These are phyloP conservation scores for Coemansia sp. DNA, from an alignment of 192 early-diverging fungal genomes.

Conservation along the genomic window DNA sequence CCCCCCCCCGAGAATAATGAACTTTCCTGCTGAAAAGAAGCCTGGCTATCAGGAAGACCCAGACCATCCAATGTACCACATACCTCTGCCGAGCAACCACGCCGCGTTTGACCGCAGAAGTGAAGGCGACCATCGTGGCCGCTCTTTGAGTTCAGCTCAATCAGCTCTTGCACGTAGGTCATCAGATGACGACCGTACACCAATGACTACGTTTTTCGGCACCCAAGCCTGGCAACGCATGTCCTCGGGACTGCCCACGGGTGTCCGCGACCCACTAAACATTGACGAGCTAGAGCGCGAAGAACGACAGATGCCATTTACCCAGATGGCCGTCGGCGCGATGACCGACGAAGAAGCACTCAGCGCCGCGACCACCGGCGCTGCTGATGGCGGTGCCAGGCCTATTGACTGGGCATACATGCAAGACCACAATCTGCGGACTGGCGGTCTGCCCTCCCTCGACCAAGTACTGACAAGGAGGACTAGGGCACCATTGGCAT, in stretches of 20 bases:
- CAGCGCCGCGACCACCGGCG: not conserved
- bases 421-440: slow-evolving; percentile 57
- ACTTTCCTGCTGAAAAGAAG: slow-evolving; percentile 8
- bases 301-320: slow-evolving; percentile 52
- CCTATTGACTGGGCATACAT: slow-evolving; percentile 56
- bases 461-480: slow-evolving; percentile 55
- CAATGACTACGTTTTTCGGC: slow-evolving; percentile 47
- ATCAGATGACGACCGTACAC: slow-evolving; percentile 39
- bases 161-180: slow-evolving; percentile 13
- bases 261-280: slow-evolving; percentile 53
- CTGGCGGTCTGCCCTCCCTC: slow-evolving; percentile 54
- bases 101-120: slow-evolving; percentile 4
- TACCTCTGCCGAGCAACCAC: slow-evolving; percentile 32
- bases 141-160: slow-evolving; percentile 38
- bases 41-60: slow-evolving; percentile 4
- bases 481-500: slow-evolving; percentile 48
- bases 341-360: slow-evolving; percentile 16
- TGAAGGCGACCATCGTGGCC: slow-evolving; percentile 21
- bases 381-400: not conserved
- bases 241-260: slow-evolving; percentile 43
- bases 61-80: slow-evolving; percentile 13
- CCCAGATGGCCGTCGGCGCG: slow-evolving; percentile 40
- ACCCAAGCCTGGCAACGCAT: slow-evolving; percentile 45
- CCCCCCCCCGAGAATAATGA: not conserved
- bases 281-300: slow-evolving; percentile 57